These are phyloP conservation scores for Paraurostyla sp. DNA, from an alignment of 73 alveolate species.

Conservation along the genomic window DNA sequence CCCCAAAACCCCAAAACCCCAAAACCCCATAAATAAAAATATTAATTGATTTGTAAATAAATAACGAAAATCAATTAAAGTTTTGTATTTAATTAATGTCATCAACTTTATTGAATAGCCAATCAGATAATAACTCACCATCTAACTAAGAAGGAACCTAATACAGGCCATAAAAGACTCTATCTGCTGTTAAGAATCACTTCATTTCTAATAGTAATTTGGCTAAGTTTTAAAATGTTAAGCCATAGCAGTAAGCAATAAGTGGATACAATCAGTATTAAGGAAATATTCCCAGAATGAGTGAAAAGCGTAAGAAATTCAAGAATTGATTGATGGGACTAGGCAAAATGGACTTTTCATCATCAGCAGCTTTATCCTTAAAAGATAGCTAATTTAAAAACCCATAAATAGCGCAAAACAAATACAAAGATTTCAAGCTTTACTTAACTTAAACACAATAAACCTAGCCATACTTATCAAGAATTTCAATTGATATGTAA, in stretches of 20 bases:
- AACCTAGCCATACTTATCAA: background rate
- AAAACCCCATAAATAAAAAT: background rate
- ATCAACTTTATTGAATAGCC: too few relatives aligned
- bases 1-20: background rate
- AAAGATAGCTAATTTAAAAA: conserved; percentile 1
- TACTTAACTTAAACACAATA: background rate
- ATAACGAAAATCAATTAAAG: too few relatives aligned
- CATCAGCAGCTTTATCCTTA: background rate
- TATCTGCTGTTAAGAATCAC: too few relatives aligned
- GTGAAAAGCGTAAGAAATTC: background rate
- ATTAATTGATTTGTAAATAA: too few relatives aligned
- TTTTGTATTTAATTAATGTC: too few relatives aligned
- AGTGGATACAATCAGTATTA: background rate
- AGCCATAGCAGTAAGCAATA: too few relatives aligned
- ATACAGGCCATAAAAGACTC: too few relatives aligned
- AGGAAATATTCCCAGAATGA: background rate
- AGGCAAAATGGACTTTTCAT: conserved; percentile 32
- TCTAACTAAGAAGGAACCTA: too few relatives aligned
- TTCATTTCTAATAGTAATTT: too few relatives aligned
- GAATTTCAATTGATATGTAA: background rate
- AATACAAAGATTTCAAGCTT: background rate
- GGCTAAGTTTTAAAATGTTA: too few relatives aligned
- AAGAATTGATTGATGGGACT: background rate
- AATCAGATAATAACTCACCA: too few relatives aligned
- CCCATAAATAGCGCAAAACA: background rate